A percentile compares a stretch with the other conserved stretches of the same genome.
These are phyloP conservation scores for Rauvolfia tetraphylla DNA, from an alignment of 257 asterid genomes.

Conservation along the genomic window DNA sequence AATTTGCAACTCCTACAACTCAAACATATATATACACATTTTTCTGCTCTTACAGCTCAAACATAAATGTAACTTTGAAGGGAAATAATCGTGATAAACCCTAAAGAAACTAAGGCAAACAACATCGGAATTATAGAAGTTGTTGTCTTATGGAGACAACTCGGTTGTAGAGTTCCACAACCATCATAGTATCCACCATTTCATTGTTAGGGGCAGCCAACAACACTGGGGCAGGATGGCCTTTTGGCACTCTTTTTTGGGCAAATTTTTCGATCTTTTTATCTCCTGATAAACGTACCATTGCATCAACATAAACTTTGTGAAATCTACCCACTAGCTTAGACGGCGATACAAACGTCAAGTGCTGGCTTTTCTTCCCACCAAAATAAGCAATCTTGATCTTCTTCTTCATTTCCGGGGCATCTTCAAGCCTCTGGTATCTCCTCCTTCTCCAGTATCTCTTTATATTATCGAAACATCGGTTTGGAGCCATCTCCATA, in stretches of 20 bases:
- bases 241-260: slow-evolving; percentile 11
- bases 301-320: slow-evolving; percentile 23
- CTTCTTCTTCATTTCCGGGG: slow-evolving; percentile 11
- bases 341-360: slow-evolving; percentile 16
- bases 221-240: slow-evolving; percentile 17
- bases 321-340: slow-evolving; percentile 21
- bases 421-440: slow-evolving; percentile 22
- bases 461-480: slow-evolving; percentile 20
- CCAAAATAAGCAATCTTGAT: slow-evolving; percentile 19
- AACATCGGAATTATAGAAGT: too few relatives aligned
- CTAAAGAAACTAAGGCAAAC: too few relatives aligned
- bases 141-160: slow-evolving; percentile 10
- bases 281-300: slow-evolving; percentile 22
- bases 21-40: too few relatives aligned
- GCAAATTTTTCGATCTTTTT: slow-evolving; percentile 11
- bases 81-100: too few relatives aligned
- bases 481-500: slow-evolving; percentile 19
- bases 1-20: too few relatives aligned
- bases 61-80: too few relatives aligned
- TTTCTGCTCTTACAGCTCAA: too few relatives aligned
- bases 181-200: slow-evolving; percentile 25
- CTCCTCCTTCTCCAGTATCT: slow-evolving; percentile 24
- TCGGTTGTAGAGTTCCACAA: slow-evolving; percentile 22
- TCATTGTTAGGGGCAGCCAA: slow-evolving; percentile 21
- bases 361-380: not conserved